Percentiles rank a stretch among this genome's conserved stretches.
Evolutionary conservation across 2,329 filamentous ascomycete species (phyloP).

Genomic region (Endoconidiophora laricicola): DNA sequence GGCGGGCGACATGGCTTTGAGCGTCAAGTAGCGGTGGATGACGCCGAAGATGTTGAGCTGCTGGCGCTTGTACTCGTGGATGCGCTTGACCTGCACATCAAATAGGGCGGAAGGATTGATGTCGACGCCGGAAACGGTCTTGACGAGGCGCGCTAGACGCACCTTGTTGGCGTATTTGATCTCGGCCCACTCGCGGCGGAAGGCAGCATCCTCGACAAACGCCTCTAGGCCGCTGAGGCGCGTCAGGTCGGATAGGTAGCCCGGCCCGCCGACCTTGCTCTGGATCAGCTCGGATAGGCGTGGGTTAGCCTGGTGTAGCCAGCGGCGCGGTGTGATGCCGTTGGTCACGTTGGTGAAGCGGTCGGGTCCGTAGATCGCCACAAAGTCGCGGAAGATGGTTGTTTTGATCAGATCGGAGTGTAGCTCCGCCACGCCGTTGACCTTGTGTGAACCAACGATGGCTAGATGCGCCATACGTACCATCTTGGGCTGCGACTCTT

Average conservation of each 20-base stretch:
- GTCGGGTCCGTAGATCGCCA: constrained; percentile 83
- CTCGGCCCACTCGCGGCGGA: constrained; percentile 86
- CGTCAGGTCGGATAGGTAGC: constrained; percentile 82
- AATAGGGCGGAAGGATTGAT: constrained; percentile 84
- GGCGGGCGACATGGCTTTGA: constrained; percentile 71
- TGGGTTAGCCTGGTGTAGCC: constrained; percentile 95
- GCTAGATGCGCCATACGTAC: constrained; percentile 92
- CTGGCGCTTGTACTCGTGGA: constrained; percentile 98
- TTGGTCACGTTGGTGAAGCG: constrained; percentile 99
- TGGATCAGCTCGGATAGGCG: constrained; percentile 82
- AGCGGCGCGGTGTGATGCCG: constrained; percentile 86
- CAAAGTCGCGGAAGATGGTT: constrained; percentile 99
- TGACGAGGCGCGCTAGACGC: constrained; percentile 79
- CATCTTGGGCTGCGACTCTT: constrained; percentile 95
- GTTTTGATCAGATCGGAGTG: constrained; percentile 97
- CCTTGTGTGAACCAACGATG: constrained; percentile 95
- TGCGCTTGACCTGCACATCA: constrained; percentile 96
- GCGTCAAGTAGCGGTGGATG: constrained; percentile 78
- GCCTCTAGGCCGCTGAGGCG: constrained; percentile 70
- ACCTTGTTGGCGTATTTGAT: constrained; percentile 97
- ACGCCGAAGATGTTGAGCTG: constrained; percentile 98
- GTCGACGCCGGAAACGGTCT: constrained; percentile 57
- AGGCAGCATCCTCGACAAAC: constrained; percentile 70
- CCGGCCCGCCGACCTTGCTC: constrained; percentile 66
- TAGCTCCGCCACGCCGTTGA: constrained; percentile 93